These are phyloP conservation scores for Clitopilus hobsonii DNA, from an alignment of 768 basidiomycete genomes.

Conservation along the genomic window DNA sequence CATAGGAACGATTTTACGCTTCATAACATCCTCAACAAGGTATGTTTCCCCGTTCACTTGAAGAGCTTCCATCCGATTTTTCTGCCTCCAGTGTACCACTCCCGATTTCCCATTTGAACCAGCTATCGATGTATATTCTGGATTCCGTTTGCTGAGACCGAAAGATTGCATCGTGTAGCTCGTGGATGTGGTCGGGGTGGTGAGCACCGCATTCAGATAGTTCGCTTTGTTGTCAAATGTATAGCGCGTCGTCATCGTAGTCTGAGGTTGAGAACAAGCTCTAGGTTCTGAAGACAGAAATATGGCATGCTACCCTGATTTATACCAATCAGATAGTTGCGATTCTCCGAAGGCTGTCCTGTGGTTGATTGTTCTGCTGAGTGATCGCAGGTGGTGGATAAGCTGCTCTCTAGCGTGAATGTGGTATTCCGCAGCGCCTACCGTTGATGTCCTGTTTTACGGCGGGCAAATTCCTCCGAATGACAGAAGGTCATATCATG, in stretches of 20 bases:
- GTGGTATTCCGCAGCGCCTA: too few species aligned
- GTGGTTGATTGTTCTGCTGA: too few species aligned
- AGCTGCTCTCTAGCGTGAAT: too few species aligned
- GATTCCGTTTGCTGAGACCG: not conserved
- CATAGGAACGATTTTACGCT: not conserved
- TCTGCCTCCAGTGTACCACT: not conserved
- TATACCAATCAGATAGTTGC: too few species aligned
- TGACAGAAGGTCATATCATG: too few species aligned
- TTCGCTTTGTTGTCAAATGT: not conserved
- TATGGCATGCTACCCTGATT: too few species aligned
- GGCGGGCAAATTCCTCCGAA: too few species aligned
- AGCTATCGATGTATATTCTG: not conserved
- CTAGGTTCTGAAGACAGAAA: too few species aligned
- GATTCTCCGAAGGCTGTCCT: too few species aligned
- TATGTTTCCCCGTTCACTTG: not conserved
- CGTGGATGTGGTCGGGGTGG: not conserved
- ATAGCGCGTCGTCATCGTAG: not conserved
- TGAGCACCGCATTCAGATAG: not conserved
- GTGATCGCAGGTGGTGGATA: too few species aligned
- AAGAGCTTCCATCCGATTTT: not conserved
- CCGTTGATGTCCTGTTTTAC: too few species aligned
- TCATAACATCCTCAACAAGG: not conserved
- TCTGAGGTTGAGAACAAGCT: too few species aligned
- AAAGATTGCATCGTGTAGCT: not conserved
- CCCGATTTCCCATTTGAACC: not conserved